Base-by-base conservation (phyloP, 2,329 filamentous ascomycete genomes). In the Ophiostoma ips region DNA sequence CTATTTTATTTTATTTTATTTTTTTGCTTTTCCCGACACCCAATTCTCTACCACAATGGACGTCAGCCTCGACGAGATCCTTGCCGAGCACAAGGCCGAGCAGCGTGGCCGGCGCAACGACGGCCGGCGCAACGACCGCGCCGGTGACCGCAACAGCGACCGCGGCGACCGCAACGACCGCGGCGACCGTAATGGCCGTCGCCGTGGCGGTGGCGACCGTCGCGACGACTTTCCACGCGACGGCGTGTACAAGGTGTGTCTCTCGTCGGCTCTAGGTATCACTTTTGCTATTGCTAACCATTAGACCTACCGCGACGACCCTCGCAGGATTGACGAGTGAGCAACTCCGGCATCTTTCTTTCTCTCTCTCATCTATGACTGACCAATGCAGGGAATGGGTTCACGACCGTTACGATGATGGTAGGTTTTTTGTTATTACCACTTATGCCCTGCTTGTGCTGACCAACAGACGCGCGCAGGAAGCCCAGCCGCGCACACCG, bases 341-440 rank as follows among this genome's bases (percentile, higher is more conserved):
- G 24, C 5, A n/a, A 77, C 16, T 50, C 30, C 41, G 12, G 11
- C 24, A n/a, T 9, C 12, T 6, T 13, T 7, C 33, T 5, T 10
- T 21, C n/a, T n/a, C n/a, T n/a, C n/a, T 15, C 19, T 9, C 28
- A 50, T 49, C 40, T 7, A 16, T 34, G 3, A 19, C 43, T 50
- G 35, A 50, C 37, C 7, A 7, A n/a, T 30, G 21, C 55, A 87
- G 87, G 62, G 88, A 94, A 72, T 95, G 89, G 89, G 87, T 95
- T 58, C 89, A 95, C 65, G 87, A 94, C 69, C 85, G 81, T 63
- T 94, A 80, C 64, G 85, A 92, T 64, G 85, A 87, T 18, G 37
- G 37, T 41, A 15, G 5, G 11, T 40, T 2, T 24, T 24, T n/a
- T n/a, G n/a, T n/a, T n/a, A n/a, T n/a, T n/a, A n/a, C n/a, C 15